These are phyloP conservation scores for Talaromyces piceae DNA, from an alignment of 2,329 filamentous ascomycete species.

Conservation along the genomic window DNA sequence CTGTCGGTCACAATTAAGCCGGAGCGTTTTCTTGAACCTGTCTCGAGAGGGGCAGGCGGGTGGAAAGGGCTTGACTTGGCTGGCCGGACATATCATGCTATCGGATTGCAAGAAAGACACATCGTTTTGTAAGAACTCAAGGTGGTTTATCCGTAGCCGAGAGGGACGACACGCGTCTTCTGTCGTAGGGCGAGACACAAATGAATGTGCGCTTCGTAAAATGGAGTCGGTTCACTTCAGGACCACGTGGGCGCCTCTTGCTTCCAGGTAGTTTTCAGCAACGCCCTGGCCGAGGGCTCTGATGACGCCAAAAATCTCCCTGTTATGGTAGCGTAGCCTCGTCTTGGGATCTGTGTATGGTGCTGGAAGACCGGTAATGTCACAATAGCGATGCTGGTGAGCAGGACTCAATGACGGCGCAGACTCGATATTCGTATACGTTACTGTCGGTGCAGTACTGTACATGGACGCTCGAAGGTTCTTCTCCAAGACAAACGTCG, in stretches of 20 bases:
- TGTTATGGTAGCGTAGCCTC: constrained; percentile 82
- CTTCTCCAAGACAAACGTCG: constrained; percentile 82
- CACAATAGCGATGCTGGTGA: constrained; percentile 84
- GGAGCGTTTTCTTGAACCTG: constrained; percentile 86
- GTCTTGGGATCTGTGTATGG: constrained; percentile 95
- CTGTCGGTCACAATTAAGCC: constrained; percentile 91
- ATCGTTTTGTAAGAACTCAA: too few species aligned
- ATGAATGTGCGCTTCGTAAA: background rate
- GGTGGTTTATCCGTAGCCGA: too few species aligned
- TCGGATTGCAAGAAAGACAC: too few species aligned
- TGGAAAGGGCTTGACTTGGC: constrained; percentile 96
- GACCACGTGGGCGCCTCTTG: constrained; percentile 84
- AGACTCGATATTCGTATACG: constrained; percentile 94
- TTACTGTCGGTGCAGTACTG: constrained; percentile 57
- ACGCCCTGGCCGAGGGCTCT: constrained; percentile 72
- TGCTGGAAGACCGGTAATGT: constrained; percentile 86
- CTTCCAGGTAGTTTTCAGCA: constrained; percentile 81
- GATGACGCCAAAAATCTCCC: constrained; percentile 81
- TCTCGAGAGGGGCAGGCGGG: constrained; percentile 72
- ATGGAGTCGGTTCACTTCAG: constrained; percentile 55
- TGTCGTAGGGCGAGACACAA: background rate
- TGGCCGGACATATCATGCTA: constrained; percentile 59
- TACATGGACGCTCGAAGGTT: constrained; percentile 44
- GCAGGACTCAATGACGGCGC: constrained; percentile 75
- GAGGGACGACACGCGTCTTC: background rate